Base-by-base conservation (phyloP, 2,329 filamentous ascomycete species). In the Trichoderma brevicompactum region DNA sequence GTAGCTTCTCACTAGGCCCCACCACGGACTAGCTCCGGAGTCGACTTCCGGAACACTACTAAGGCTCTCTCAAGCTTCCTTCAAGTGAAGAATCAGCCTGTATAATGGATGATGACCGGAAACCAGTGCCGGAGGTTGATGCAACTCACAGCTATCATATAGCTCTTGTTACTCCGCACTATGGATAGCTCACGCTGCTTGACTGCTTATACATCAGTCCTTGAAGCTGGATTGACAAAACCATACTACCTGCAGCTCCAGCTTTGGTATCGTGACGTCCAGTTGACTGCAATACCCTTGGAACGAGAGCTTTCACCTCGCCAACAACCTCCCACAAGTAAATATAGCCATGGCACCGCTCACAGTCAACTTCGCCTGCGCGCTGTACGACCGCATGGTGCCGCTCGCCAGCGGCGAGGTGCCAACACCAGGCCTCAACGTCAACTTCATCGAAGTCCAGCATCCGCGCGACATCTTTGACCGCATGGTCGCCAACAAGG, bases 391-490 rank as follows among this genome's bases (percentile, higher is more conserved):
- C 59, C 59, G 59, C 59, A 62, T 62, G 48, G 59, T 62, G 10
- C 59, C 59, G 15, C 48, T 62, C 1, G 48, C 48, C 48, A 62
- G 17, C 36, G 59, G 59, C 38, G 59, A 62, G 1, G 59, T 62
- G 23, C 59, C 59, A 10, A 62, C 59, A 9, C 59, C 59, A 2
- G 59, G 59, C 2, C 59, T 62, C 59, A 52, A 62, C 48, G 59
- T 62, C 59, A 62, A 62, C 40, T 62, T 62, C n/a, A 15, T 62
- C 48, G 59, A 62, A 15, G 46, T 62, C 19, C 59, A 62, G 48
- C 59, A 62, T n/a, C 59, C 59, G 46, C 59, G 59, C 23, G 59
- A 62, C 59, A 62, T 62, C 38, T 62, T 62, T n/a, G 59, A 62
- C 48, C 59, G 59, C 38, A 62, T 62, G 59, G 46, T 62, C 15